A percentile compares a stretch with the other conserved stretches of the same genome.
phyloP scores from a whole-genome alignment of 129 eudicot species.

The Helichrysum umbraculigerum region DNA sequence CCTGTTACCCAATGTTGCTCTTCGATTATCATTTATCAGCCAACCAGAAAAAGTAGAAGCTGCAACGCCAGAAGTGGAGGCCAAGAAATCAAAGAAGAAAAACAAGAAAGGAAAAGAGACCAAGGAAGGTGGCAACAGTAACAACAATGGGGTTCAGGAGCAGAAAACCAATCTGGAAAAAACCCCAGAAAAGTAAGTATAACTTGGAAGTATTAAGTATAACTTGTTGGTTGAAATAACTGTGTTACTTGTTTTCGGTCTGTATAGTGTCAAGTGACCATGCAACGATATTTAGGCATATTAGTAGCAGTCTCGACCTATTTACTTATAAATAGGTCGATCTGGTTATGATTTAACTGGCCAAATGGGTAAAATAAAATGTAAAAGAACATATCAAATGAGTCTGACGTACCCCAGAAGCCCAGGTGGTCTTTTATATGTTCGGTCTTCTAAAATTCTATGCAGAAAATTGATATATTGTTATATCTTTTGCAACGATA shows the following conservation, averaged over 20 bases:
- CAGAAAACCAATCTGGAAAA: conserved; percentile 34
- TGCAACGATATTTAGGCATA: too few relatives aligned
- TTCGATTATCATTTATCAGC: conserved; percentile 28
- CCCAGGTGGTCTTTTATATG: too few relatives aligned
- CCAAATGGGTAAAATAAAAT: too few relatives aligned
- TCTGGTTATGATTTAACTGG: too few relatives aligned
- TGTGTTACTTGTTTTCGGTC: background rate
- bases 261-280: too few relatives aligned
- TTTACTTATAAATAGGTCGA: too few relatives aligned
- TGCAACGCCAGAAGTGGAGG: conserved; percentile 33
- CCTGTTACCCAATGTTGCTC: conserved; percentile 1
- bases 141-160: conserved; percentile 15
- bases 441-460: too few relatives aligned
- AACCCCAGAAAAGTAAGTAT: conserved; percentile 47
- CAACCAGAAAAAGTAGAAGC: conserved; percentile 34
- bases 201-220: background rate
- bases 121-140: conserved; percentile 32
- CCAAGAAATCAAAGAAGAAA: conserved; percentile 57
- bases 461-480: too few relatives aligned
- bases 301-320: too few relatives aligned
- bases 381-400: too few relatives aligned
- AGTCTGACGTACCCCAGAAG: too few relatives aligned
- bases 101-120: conserved; percentile 50
- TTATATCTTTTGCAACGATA: too few relatives aligned
- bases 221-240: background rate